Percentiles rank a stretch among this genome's conserved stretches.
Evolutionary conservation across 441 rosid genomes (phyloP).

Genomic region (Euphorbia celastroides): DNA sequence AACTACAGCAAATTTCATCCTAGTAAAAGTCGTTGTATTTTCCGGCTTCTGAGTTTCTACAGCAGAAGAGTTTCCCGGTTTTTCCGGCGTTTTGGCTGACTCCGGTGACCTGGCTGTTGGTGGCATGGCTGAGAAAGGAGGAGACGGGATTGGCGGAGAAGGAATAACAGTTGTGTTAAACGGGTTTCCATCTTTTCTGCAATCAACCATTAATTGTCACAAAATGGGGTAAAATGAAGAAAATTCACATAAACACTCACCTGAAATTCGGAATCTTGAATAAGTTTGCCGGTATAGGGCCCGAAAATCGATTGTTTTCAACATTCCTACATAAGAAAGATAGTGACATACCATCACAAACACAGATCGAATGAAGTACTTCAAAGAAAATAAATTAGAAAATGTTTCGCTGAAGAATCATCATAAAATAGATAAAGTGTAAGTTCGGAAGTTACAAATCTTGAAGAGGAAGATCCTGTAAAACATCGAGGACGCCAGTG

Average conservation of each 20-base stretch:
- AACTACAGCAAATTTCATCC: conserved; percentile 35
- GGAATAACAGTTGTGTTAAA: conserved; percentile 69
- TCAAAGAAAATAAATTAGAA: too few relatives aligned
- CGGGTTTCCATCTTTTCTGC: conserved; percentile 92
- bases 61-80: conserved; percentile 29
- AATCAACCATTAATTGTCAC: conserved; percentile 12
- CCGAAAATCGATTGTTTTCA: conserved; percentile 80
- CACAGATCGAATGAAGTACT: not conserved
- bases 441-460: conserved; percentile 50
- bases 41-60: conserved; percentile 26
- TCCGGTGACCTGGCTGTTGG: conserved; percentile 47
- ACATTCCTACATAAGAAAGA: conserved; percentile 53
- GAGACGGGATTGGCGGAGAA: conserved; percentile 44
- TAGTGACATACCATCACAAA: conserved; percentile 19
- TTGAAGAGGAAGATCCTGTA: conserved; percentile 66
- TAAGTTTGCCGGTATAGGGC: conserved; percentile 74
- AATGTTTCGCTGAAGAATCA: not conserved
- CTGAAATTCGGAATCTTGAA: conserved; percentile 63
- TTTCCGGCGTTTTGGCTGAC: conserved; percentile 29
- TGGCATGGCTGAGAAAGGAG: conserved; percentile 37
- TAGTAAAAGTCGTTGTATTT: conserved; percentile 12
- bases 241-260: conserved; percentile 29
- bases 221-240: conserved; percentile 7
- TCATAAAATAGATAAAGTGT: not conserved
- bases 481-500: conserved; percentile 63